These are phyloP conservation scores for Fagopyrum tataricum DNA, from an alignment of 148 eudicot genomes.

Conservation along the genomic window DNA sequence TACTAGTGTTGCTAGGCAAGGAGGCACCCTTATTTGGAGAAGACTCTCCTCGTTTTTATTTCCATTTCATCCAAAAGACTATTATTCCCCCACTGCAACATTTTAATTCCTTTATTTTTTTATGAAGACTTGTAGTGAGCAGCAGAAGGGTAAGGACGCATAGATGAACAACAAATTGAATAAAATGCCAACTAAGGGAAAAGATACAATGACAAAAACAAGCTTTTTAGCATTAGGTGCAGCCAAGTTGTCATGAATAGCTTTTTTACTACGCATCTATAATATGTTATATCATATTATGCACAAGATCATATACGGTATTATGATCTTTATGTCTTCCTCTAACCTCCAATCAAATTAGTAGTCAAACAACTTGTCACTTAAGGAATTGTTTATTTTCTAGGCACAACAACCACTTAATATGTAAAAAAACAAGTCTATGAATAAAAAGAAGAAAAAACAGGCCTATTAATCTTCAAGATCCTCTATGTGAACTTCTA, in stretches of 20 bases:
- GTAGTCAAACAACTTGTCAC: not conserved
- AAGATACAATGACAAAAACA: not conserved
- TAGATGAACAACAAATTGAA: not conserved
- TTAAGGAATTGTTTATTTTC: not conserved
- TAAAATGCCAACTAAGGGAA: not conserved
- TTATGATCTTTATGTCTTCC: not conserved
- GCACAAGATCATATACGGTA: not conserved
- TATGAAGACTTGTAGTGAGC: not conserved
- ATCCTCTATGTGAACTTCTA: not conserved
- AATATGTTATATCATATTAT: not conserved
- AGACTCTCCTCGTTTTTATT: no score
- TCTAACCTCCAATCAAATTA: not conserved
- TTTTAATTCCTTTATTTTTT: not conserved
- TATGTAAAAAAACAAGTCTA: not conserved
- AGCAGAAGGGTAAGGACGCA: not conserved
- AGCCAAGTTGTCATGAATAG: no score
- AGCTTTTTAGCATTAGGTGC: no score
- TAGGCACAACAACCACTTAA: not conserved
- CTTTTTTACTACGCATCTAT: no score
- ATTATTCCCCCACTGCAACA: not conserved
- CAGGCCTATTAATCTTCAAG: not conserved
- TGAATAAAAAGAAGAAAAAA: not conserved
- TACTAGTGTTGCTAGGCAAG: no score
- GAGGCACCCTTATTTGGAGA: no score
- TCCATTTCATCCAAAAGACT: no score